Evolutionary conservation across 768 basidiomycete genomes (phyloP).

Genomic region (Boletellus sp.): DNA sequence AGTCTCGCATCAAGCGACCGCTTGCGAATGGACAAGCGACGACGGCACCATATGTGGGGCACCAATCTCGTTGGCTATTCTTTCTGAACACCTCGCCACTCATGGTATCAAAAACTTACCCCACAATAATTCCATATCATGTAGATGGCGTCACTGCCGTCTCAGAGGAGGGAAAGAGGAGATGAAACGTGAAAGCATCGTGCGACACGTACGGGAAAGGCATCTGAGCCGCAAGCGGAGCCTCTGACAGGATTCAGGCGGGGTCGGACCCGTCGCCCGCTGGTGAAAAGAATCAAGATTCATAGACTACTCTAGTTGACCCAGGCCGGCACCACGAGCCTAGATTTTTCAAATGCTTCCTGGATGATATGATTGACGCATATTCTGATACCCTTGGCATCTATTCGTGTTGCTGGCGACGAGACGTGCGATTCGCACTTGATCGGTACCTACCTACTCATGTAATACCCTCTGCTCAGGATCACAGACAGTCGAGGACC

Average conservation of each 20-base stretch:
- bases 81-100: conserved; percentile 8
- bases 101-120: conserved; percentile 1
- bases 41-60: conserved; percentile 2
- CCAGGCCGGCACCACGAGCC: too few relatives aligned
- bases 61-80: not conserved
- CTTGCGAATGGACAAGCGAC: conserved; percentile 6
- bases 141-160: conserved; percentile 12
- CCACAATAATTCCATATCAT: accelerated
- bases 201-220: conserved; percentile 12
- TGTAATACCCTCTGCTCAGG: not conserved
- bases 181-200: conserved; percentile 18
- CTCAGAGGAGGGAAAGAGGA: not conserved
- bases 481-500: not conserved
- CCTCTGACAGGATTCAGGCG: not conserved
- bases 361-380: not conserved
- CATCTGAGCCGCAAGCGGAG: conserved; percentile 9
- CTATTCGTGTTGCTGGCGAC: not conserved
- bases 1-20: not conserved
- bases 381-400: not conserved
- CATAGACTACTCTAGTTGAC: not conserved
- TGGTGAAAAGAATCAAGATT: not conserved
- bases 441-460: too few relatives aligned
- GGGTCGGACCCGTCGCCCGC: not conserved
- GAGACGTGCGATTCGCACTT: not conserved
- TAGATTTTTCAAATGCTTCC: not conserved